Base-by-base conservation (phyloP, 164 flowering plant genomes). In the Magnolia kwangsiensis region DNA sequence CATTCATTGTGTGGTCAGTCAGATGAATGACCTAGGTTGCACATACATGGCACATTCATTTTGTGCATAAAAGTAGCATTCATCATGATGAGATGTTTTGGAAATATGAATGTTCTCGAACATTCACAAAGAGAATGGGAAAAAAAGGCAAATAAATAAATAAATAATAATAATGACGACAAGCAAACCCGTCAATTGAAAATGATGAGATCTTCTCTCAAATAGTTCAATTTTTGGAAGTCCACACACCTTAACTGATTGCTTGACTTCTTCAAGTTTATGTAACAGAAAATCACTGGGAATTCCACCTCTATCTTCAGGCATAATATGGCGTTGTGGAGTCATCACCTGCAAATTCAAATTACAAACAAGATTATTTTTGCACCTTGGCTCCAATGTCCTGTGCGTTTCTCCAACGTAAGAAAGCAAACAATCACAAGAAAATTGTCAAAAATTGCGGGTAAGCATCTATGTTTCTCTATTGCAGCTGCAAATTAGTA, bases 201-300 rank as follows among this genome's bases (percentile, higher is more conserved):
- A 16, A 11, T 55, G 18, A 55, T 11, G 18, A 55, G 18, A 55
- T 55, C 3, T 3, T 9, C 13, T 11, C 61, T 55, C 61, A 55
- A 55, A 55, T 55, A 55, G 11, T 55, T 16, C 61, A 55, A 55
- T 16, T 3, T 55, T 55, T 1, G 61, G 18, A 55, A 55, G 18
- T 11, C 45, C 31, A 29, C 79, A 19, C 50, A 91, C 98, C 96
- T 91, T 88, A 7, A 93, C 90, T 73, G 98, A 89, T 82, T 80
- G 86, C 45, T 80, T 87, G 75, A 93, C 88, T 86, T 93, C 98
- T 24, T 93, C 96, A 66, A 93, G 84, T 77, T 88, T 93, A 74
- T 88, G 79, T 50, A 93, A 80, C 73, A 93, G 77, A 78, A 89
- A n/a, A 72, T 87, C 93, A 66, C 84, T 81, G 49, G 87, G 82